Base-by-base conservation (phyloP, 208 protist genomes). In the Herpetomonas tarakana region DNA sequence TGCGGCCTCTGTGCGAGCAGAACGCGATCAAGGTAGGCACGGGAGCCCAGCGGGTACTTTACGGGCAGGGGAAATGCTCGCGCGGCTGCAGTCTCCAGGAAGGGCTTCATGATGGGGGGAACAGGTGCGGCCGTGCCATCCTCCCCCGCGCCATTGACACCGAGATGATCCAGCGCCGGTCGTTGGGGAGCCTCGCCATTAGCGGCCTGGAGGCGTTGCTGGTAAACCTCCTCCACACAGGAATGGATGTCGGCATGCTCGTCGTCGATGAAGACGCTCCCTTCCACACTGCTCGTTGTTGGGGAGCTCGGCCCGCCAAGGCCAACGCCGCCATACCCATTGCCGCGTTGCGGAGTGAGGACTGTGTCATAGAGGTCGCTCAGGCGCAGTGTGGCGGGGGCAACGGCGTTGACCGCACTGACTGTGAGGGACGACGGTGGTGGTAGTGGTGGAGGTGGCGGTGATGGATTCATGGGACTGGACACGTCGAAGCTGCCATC, bases 1-100 rank as follows among this genome's bases (percentile, higher is more conserved):
- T 90, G 83, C 4, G 62, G 65, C 29, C 59, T 50, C 45, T 79
- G 69, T 1, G 57, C 62, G 30, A 90, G 71, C 18, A 85, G n/a
- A 2, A 81, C 67, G 16, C 65, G 64, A 51, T 83, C 78, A 22
- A 75, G 59, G 49, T 90, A 90, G 26, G 64, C 65, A 11, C 68
- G 54, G 6, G 74, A 82, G n/a, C 62, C 27, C 9, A 88, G 57
- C 0, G 71, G 51, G 44, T 78, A 81, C 25, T 45, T 57, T 4
- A 45, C 51, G 22, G 22, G 35, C 0, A 53, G 39, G 6, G 22
- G n/a, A n/a, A n/a, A n/a, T n/a, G n/a, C n/a, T n/a, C n/a, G n/a
- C n/a, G n/a, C n/a, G n/a, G n/a, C n/a, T n/a, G n/a, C n/a, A n/a
- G n/a, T n/a, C n/a, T n/a, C n/a, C n/a, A n/a, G n/a, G n/a, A n/a